Evolutionary conservation across 495 filamentous ascomycete species (phyloP).

Genomic region (Elaphomyces granulatus): DNA sequence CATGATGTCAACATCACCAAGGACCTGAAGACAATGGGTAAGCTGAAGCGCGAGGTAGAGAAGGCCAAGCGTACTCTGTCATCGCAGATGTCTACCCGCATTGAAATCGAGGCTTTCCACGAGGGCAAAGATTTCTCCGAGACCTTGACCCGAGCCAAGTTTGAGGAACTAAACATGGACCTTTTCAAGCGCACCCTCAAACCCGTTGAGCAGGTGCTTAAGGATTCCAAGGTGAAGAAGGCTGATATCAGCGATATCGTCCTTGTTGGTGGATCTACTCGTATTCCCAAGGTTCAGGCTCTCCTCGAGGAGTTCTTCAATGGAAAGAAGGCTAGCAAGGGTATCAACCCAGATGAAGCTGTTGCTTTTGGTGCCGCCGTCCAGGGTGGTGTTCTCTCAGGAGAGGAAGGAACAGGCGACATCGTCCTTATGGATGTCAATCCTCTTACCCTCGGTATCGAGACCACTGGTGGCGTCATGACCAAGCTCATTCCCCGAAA

Average conservation of each 20-base stretch:
- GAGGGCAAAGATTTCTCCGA: slow-evolving; percentile 97
- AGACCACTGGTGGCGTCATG: slow-evolving; percentile 97
- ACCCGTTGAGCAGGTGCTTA: slow-evolving; percentile 94
- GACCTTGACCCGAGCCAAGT: slow-evolving; percentile 96
- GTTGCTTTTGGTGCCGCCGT: slow-evolving; percentile 96
- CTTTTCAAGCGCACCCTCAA: slow-evolving; percentile 98
- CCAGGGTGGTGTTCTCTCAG: slow-evolving; percentile 88
- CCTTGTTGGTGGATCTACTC: slow-evolving; percentile 81
- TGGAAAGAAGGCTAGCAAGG: slow-evolving; percentile 93
- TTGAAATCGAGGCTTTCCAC: slow-evolving; percentile 97
- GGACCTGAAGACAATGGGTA: slow-evolving; percentile 97
- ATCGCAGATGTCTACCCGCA: slow-evolving; percentile 93
- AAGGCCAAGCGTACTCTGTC: slow-evolving; percentile 99
- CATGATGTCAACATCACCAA: slow-evolving; percentile 82
- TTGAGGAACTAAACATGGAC: slow-evolving; percentile 97
- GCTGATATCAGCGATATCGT: slow-evolving; percentile 76
- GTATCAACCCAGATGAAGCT: slow-evolving; percentile 97
- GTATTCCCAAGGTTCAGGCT: slow-evolving; percentile 92
- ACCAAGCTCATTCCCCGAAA: slow-evolving; percentile 93
- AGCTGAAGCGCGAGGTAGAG: slow-evolving; percentile 98
- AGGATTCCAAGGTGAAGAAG: slow-evolving; percentile 86
- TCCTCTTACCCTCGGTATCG: slow-evolving; percentile 94
- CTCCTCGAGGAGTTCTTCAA: slow-evolving; percentile 93
- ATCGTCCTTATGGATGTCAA: slow-evolving; percentile 97
- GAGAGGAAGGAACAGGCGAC: slow-evolving; percentile 61